Evolutionary conservation across 345 rosid species (phyloP).

Genomic region (Arabidopsis thaliana): DNA sequence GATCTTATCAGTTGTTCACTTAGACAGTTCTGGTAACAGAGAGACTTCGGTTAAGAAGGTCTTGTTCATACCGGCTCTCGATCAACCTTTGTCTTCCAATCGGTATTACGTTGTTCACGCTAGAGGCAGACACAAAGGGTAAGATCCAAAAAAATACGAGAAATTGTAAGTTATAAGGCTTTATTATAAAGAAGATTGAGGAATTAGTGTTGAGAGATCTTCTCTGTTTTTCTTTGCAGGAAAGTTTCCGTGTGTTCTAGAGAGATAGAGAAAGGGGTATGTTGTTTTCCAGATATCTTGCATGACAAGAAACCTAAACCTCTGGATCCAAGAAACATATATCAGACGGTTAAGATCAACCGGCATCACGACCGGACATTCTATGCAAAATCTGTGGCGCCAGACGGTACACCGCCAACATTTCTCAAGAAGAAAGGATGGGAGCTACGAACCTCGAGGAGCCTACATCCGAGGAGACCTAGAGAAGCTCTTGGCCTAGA

Average conservation of each 20-base stretch:
- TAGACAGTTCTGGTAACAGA: conserved; percentile 48
- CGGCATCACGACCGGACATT: conserved; percentile 52
- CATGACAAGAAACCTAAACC: conserved; percentile 64
- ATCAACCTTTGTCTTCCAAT: conserved; percentile 67
- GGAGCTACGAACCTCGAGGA: conserved; percentile 53
- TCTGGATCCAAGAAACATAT: conserved; percentile 62
- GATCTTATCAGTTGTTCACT: conserved; percentile 56
- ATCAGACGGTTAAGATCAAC: conserved; percentile 63
- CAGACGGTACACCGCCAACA: conserved; percentile 63
- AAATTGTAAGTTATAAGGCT: not conserved
- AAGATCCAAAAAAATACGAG: conserved; percentile 8
- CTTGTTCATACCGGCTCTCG: conserved; percentile 75
- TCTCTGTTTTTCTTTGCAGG: conserved; percentile 43
- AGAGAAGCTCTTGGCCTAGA: conserved; percentile 74
- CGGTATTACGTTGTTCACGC: conserved; percentile 65
- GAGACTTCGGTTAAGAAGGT: conserved; percentile 53
- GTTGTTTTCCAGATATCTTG: conserved; percentile 56
- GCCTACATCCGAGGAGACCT: conserved; percentile 44
- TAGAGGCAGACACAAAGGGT: conserved; percentile 68
- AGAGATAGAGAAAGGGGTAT: conserved; percentile 55
- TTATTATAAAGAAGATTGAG: not conserved
- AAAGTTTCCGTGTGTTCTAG: conserved; percentile 64
- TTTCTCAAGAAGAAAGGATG: conserved; percentile 70
- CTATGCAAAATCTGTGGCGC: conserved; percentile 59
- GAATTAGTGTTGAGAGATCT: conserved; percentile 11